Evolutionary conservation across 2,329 filamentous ascomycete species (phyloP).

Genomic region (Cladosporium colombiae): DNA sequence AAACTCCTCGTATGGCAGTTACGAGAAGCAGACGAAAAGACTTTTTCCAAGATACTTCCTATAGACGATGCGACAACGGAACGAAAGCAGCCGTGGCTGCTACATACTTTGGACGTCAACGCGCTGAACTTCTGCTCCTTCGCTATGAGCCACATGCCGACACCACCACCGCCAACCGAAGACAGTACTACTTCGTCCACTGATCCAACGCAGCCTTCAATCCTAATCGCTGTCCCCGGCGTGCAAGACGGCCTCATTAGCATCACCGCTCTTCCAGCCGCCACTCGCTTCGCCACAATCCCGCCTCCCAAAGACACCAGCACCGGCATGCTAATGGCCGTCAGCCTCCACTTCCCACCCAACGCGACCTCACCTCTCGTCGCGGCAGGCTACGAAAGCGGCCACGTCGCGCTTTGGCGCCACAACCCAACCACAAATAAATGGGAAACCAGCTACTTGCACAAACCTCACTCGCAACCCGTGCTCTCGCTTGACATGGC

Average conservation of each 20-base stretch:
- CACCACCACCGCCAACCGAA: not conserved
- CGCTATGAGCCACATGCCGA: constrained; percentile 52
- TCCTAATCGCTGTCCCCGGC: constrained; percentile 75
- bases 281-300: constrained; percentile 65
- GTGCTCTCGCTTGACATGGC: constrained; percentile 63
- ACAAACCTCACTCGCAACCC: constrained; percentile 74
- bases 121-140: constrained; percentile 95
- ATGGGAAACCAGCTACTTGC: constrained; percentile 62
- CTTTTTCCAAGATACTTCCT: constrained; percentile 69
- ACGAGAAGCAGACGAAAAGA: constrained; percentile 57
- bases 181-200: not conserved
- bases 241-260: constrained; percentile 63
- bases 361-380: constrained; percentile 57
- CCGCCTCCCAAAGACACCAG: constrained; percentile 52
- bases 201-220: constrained; percentile 51
- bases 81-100: constrained; percentile 73
- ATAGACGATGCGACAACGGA: constrained; percentile 59
- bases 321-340: constrained; percentile 84
- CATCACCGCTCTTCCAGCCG: constrained; percentile 77
- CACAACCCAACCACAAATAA: constrained; percentile 43
- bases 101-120: constrained; percentile 82
- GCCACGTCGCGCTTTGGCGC: constrained; percentile 63
- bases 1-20: constrained; percentile 84
- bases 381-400: constrained; percentile 82
- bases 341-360: constrained; percentile 52